Evolutionary conservation across 192 early-diverging fungal genomes (phyloP), one percentile per base, ranked within the genome.

Genomic region (Coemansia sp.): DNA sequence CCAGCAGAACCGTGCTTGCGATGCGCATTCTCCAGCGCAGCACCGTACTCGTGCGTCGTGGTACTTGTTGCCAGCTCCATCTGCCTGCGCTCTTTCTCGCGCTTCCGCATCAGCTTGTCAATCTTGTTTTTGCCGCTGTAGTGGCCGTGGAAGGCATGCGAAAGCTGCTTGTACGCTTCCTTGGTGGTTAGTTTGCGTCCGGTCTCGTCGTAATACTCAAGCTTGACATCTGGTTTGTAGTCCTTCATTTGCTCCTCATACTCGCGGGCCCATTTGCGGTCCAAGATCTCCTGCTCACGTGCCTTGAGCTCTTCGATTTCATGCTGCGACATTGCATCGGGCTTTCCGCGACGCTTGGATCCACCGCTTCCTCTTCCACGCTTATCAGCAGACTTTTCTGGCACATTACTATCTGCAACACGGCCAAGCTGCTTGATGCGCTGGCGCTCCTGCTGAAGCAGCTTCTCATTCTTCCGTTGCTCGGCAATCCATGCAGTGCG

Each of bases 111-210:
- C 6, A 91, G 71, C 79, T 94, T 95, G 66, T 99, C 97, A 8
- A 91, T 94, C 86, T 99, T 99, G 75, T 88, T 87, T 71, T 97
- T 97, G 41, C 97, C 97, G 41, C 91, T 91, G 8, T 88, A 86
- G 62, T 94, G 93, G 15, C 97, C 97, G 71, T 99, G 97, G 87
- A 99, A 99, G 55, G 92, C 94, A 54, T 99, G 96, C 42, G 94
- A 94, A 39, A 95, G 74, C 63, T 89, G 87, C 65, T 91, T 87
- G 78, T 93, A 99, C 0, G 97, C 97, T 71, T 99, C 95, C 73
- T 96, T 97, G 37, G 89, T 86, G 15, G 84, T 89, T 74, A 99
- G 71, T 39, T 85, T 73, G 62, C 90, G 85, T 9, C 97, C 97
- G 40, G 85, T 85, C 52, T 93, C 93, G 75, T 99, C 96, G n/a